Conservation (phyloP, 768 basidiomycete genomes). For the Termitomyces sp. region DNA sequence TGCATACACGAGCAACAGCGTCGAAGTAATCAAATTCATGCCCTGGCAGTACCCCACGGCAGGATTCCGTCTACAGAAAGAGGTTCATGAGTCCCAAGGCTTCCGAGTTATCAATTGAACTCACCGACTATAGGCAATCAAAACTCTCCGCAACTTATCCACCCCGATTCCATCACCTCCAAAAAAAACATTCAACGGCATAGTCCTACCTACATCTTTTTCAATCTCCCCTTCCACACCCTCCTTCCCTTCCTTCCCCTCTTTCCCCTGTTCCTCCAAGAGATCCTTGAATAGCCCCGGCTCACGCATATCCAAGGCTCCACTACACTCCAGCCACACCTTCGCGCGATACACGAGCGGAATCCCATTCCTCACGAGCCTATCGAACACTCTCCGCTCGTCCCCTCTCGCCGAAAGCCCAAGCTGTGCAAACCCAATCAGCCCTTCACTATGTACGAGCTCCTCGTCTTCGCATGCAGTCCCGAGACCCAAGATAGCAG, state of each 20-base stretch:
- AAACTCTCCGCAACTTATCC: constrained; percentile 81
- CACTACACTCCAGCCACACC: constrained; percentile 91
- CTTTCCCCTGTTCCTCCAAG: constrained; percentile 42
- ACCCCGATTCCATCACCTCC: constrained; percentile 96
- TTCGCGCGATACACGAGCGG: constrained; percentile 85
- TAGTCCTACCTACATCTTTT: constrained; percentile 89
- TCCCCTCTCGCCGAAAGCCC: constrained; percentile 72
- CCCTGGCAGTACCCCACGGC: constrained; percentile 92
- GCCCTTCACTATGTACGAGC: constrained; percentile 71
- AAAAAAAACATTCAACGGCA: constrained; percentile 95
- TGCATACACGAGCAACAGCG: constrained; percentile 84
- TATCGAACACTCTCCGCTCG: constrained; percentile 74
- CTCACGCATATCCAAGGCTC: constrained; percentile 86
- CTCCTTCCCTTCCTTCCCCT: constrained; percentile 30
- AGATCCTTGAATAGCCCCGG: constrained; percentile 88
- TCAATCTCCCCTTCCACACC: constrained; percentile 78
- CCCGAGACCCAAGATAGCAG: constrained; percentile 63
- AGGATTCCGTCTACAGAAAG: constrained; percentile 71
- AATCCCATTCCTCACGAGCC: constrained; percentile 79
- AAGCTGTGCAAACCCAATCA: constrained; percentile 89
- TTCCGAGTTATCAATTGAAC: constrained; percentile 18
- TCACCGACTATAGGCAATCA: constrained; percentile 89
- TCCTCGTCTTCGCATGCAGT: constrained; percentile 66
- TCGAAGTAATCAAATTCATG: constrained; percentile 95
- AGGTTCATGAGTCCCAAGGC: background rate